Base-by-base conservation (phyloP, 2,329 filamentous ascomycete species). In the Ophiostoma himal-ulmi region DNA sequence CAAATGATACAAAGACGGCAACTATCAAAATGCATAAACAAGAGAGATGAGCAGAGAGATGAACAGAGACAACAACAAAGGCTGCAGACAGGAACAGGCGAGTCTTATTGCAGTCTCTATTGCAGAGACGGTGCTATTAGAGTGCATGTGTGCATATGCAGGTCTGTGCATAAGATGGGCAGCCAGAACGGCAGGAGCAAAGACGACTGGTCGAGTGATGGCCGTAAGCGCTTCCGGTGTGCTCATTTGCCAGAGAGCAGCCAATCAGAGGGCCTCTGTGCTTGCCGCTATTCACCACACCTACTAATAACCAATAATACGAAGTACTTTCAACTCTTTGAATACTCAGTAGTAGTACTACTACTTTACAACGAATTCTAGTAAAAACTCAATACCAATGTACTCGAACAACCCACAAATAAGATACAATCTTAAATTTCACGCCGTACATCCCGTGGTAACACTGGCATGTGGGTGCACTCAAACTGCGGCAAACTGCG, bases 161-260 rank as follows among this genome's bases (percentile, higher is more conserved):
- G 60, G 30, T 48, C 44, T 48, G 44, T 36, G 60, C 60, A 64
- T 34, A 34, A 26, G 22, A 30, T 26, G 48, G 44, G 48, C 48
- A 54, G 14, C 52, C 60, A 65, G 62, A 22, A 64, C 34, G 17
- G 26, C 20, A 64, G 30, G 60, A 62, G 60, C 30, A 37, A 64
- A 22, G 17, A 65, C 62, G 20, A 65, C 34, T 65, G 62, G 62
- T 39, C 60, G 60, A 65, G 62, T 65, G 62, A 14, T 22, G 14
- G n/a, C 36, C 36, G 62, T 65, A 65, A 65, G 62, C 62, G 62
- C 62, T 65, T 65, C 62, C 62, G 36, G 5, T 39, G 36, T 65
- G 36, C 62, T 39, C 62, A 65, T 65, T 65, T 65, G 62, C 34
- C 36, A 39, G 36, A 5, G 4, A 8, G 34, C 62, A 41, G 36